Evolutionary conservation across 1,284 basidiomycete genomes (phyloP).

Genomic region (Cryptococcus sp.): DNA sequence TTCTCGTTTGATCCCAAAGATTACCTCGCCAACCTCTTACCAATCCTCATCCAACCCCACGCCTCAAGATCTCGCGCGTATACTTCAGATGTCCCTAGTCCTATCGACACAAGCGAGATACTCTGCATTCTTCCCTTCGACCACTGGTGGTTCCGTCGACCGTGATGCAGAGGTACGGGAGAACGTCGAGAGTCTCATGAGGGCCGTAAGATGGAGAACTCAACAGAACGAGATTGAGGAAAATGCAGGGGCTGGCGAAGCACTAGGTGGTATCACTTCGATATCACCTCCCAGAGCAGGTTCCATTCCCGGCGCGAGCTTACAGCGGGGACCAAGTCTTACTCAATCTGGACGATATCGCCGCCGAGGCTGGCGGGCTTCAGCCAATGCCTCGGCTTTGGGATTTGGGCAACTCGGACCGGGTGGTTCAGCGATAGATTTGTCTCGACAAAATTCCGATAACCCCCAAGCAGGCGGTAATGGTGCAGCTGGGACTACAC

Average conservation of each 20-base stretch:
- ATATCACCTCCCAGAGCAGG: neutral
- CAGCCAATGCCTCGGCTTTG: slow-evolving; percentile 7
- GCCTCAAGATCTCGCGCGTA: slow-evolving; percentile 38
- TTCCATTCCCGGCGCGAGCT: slow-evolving; percentile 3
- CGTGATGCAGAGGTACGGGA: slow-evolving; percentile 42
- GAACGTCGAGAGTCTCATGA: slow-evolving; percentile 39
- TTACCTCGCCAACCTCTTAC: slow-evolving; percentile 15
- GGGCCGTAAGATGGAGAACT: slow-evolving; percentile 39
- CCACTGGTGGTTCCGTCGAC: slow-evolving; percentile 14
- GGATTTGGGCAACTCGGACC: slow-evolving; percentile 1
- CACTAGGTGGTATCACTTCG: slow-evolving; percentile 10
- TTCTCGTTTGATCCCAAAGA: slow-evolving; percentile 40
- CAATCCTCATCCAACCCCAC: slow-evolving; percentile 13
- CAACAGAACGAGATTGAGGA: slow-evolving; percentile 14
- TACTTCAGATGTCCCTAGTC: slow-evolving; percentile 53
- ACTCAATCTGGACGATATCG: slow-evolving; percentile 35
- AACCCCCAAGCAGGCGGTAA: slow-evolving; percentile 2
- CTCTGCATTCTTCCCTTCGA: slow-evolving; percentile 41
- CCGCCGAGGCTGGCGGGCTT: slow-evolving; percentile 34
- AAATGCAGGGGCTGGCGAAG: neutral
- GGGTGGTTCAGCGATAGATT: neutral
- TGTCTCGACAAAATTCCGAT: slow-evolving; percentile 29
- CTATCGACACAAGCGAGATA: slow-evolving; percentile 51
- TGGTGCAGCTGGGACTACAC: neutral
- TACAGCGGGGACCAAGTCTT: slow-evolving; percentile 32